Evolutionary conservation across 2,329 filamentous ascomycete genomes (phyloP), one percentile per base, ranked within the genome.

Genomic region (Penicillium hesseltinei): DNA sequence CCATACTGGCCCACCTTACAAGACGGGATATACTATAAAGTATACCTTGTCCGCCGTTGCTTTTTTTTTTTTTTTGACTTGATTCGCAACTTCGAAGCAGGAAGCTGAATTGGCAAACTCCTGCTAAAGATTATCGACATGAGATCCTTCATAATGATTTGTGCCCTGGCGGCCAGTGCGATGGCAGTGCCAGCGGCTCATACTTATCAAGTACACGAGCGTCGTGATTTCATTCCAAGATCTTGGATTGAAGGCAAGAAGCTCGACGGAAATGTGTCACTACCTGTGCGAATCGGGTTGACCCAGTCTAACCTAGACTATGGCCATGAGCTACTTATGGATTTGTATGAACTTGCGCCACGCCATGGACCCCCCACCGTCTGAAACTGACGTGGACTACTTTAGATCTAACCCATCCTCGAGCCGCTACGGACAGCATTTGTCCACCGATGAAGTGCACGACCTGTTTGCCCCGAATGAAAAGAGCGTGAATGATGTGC

Each of bases 331-430:
- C 60, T 71, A 21, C 58, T 73, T 13, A 71, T 72, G 64, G 64
- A 70, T 35, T 66, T 74, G 72, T 74, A 65, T 43, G 60, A 44
- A 17, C 6, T 39, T 31, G 8, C 10, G 5, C 15, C 29, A 19
- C 11, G 11, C 5, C 11, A 31, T 25, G 7, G 42, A 23, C 7
- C 4, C 15, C 4, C 8, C 19, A 27, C 21, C 7, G 13, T 48
- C n/a, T 51, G 29, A 44, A 40, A 27, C 29, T 38, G 21, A 53
- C 17, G n/a, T 36, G 5, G 11, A 17, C 13, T 23, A 42, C 15
- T 25, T 7, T 51, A 74, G 71, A 31, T 73, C 76, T 0, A 62
- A 77, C 56, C 76, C 73, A 5, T 58, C 59, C 3, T 78, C 76
- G 2, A 56, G 65, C 21, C 70, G 66, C 35, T 76, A 76, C 58